Evolutionary conservation across 805 yeast genomes (phyloP), one percentile per base, ranked within the genome.

Genomic region (Saccharomycopsis synnaedendra): DNA sequence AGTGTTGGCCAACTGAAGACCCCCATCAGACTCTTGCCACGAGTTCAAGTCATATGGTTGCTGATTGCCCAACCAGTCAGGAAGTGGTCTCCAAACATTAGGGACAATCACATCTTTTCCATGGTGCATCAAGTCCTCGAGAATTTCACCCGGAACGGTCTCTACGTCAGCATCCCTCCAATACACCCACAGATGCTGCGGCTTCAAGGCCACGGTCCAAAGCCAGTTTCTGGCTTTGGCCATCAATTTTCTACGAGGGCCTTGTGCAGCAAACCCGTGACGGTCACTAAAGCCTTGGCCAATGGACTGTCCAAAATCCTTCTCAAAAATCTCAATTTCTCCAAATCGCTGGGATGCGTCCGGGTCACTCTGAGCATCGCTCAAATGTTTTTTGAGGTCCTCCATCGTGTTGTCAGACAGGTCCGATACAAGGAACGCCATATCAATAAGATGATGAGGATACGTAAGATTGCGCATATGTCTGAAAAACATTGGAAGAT

Each of bases 141-240:
- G 64, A 52, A 89, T 78, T 1, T 96, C 81, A 1, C 80, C 72
- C 4, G 96, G 95, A 32, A 83, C 78, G 0, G 89, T 80, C 62
- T 89, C 96, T n/a, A 90, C 95, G 64, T 90, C 97, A 8, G 93
- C 96, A 67, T 90, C 97, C 64, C 97, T 72, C 97, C 97, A 90
- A 63, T 89, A 88, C 5, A 90, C 96, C 84, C 89, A 88, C 5
- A 95, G 80, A 62, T 90, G 97, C 62, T 90, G 80, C 1, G 97
- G 97, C 62, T 80, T 82, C 44, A 90, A 64, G 1, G 96, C 94
- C 5, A 83, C 87, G 0, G 90, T 69, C 60, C 88, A 76, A 40
- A 90, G 68, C 97, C 97, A 90, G 64, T 90, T 90, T 62, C 97
- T 74, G 4, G 97, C 97, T 50, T 88, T 73, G 4, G 95, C 97